Evolutionary conservation across 306 rosid genomes (phyloP).

Genomic region (Rubus idaeus): DNA sequence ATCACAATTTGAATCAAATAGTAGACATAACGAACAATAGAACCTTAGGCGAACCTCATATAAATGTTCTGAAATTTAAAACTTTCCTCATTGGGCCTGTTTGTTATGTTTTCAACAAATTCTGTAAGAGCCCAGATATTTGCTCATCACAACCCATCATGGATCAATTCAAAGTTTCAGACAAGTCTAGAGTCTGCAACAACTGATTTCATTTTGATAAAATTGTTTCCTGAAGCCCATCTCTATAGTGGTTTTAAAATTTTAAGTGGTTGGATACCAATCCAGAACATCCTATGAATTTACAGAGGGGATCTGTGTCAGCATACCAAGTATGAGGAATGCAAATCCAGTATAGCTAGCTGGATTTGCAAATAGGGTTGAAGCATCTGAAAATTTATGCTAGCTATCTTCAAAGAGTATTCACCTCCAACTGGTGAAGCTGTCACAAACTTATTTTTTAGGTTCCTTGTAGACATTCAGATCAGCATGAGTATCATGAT

Average conservation of each 20-base stretch:
- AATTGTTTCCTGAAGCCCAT: not conserved
- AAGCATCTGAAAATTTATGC: not conserved
- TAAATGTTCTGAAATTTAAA: too few relatives aligned
- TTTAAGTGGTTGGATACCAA: not conserved
- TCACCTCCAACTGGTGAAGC: constrained; percentile 7
- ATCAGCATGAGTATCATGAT: constrained; percentile 64
- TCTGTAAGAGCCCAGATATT: not conserved
- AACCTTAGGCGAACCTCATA: too few relatives aligned
- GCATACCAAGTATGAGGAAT: too few relatives aligned
- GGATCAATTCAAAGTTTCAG: not conserved
- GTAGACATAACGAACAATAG: too few relatives aligned
- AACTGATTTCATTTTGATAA: not conserved
- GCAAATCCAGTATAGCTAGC: too few relatives aligned
- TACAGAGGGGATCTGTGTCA: not conserved
- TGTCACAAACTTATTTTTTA: constrained; percentile 15
- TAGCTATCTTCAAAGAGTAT: not conserved
- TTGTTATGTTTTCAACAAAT: not conserved
- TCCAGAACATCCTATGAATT: not conserved
- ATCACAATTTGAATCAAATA: too few relatives aligned
- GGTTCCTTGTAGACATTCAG: constrained; percentile 42
- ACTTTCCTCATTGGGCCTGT: not conserved
- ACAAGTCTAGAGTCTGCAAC: not conserved
- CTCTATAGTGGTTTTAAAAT: too few relatives aligned
- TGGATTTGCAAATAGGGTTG: too few relatives aligned
- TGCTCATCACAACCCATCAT: not conserved